Evolutionary conservation across 495 filamentous ascomycete species (phyloP), one percentile per base, ranked within the genome.

Genomic region (Filosporella fistucella): DNA sequence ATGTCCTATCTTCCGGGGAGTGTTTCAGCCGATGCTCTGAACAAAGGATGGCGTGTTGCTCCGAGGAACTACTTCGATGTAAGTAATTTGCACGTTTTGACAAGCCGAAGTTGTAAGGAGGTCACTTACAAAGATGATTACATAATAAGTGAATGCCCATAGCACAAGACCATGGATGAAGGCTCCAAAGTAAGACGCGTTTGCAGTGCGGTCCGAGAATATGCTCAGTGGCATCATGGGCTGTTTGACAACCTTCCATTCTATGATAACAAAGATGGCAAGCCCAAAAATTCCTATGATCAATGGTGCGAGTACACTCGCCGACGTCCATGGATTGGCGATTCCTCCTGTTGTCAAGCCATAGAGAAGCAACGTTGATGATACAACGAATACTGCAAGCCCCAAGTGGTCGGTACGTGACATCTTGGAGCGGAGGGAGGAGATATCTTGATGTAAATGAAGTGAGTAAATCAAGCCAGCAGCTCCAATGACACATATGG

Each of bases 41-140:
- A 75, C 1, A 76, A 65, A 4, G 68, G 59, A 46, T 76, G 68
- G 23, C 67, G n/a, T 20, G 18, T 20, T 7, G 42, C 35, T 2
- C 49, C 30, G 60, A 65, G 2, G 73, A 59, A 6, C 73, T 40
- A 24, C 14, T 4, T 78, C 71, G 0, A 75, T 69, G 0, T 56
- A 58, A 53, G 36, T n/a, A 41, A 17, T 35, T 24, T 22, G 67
- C 72, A 4, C 61, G 69, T 53, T 80, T 76, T 28, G 82, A 72
- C 10, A 74, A 76, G 51, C 79, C 68, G 52, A 78, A 82, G 62
- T 82, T 87, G 2, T 88, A 0, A 81, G 71, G 20, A 85, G 48
- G 73, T 22, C 77, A 17, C 78, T 62, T 12, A 81, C 49, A 2
- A 55, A 52, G 32, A 35, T 35, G 12, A 35, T 17, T 4, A 35